Evolutionary conservation across 2,329 filamentous ascomycete species (phyloP).

Genomic region (Botrytis aclada): DNA sequence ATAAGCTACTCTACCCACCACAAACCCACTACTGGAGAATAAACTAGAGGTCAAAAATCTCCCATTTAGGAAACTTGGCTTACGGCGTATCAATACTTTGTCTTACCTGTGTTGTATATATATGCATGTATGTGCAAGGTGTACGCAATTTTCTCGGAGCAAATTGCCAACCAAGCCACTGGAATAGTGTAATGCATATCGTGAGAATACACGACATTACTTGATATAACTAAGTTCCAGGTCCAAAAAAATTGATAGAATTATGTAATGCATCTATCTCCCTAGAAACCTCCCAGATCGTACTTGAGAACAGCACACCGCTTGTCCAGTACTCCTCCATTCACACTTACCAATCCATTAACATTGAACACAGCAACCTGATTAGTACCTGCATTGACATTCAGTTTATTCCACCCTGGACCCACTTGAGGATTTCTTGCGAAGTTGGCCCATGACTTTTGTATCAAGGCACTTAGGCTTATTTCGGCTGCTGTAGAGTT

Average conservation of each 20-base stretch:
- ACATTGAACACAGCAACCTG: slow-evolving; percentile 1
- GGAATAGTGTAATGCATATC: not conserved
- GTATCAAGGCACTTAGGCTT: not conserved
- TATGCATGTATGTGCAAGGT: not conserved
- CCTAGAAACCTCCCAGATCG: not conserved
- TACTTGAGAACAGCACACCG: not conserved
- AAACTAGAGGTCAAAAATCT: not conserved
- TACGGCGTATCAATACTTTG: not conserved
- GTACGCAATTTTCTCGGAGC: not conserved
- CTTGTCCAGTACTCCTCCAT: not conserved
- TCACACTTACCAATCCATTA: not conserved
- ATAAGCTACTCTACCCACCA: not conserved
- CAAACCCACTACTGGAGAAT: not conserved
- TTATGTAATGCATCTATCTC: not conserved
- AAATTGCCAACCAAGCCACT: not conserved
- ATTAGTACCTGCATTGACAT: not conserved
- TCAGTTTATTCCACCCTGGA: not conserved
- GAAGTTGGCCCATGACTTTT: slow-evolving; percentile 15
- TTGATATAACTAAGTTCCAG: too few relatives aligned
- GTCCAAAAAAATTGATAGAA: not conserved
- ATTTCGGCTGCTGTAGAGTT: not conserved
- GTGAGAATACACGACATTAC: not conserved
- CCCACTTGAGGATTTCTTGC: slow-evolving; percentile 5
- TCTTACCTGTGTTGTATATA: not conserved
- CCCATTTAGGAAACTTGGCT: not conserved